Conservation (phyloP, 495 filamentous ascomycete species). For the Annulohypoxylon bovei region DNA sequence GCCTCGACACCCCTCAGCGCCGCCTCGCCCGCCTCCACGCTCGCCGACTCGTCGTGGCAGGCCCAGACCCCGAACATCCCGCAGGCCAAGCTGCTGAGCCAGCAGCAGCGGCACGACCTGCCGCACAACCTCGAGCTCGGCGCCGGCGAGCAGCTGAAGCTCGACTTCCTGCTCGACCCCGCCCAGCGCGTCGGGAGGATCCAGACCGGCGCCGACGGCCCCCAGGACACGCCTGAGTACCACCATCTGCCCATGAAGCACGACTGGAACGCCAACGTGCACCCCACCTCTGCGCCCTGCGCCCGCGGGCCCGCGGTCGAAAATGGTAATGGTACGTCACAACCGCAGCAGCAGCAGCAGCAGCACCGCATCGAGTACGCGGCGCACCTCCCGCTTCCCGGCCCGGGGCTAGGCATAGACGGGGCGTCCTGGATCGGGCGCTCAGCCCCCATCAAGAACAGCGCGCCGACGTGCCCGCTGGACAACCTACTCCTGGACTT, state of each 20-base stretch:
- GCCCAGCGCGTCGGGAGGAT: constrained; percentile 48
- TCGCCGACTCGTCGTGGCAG: constrained; percentile 45
- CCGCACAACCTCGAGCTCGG: constrained; percentile 67
- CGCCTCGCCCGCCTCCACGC: constrained; percentile 49
- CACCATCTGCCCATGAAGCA: constrained; percentile 55
- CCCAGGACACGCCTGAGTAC: constrained; percentile 49
- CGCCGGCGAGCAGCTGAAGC: constrained; percentile 66
- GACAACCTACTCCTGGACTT: constrained; percentile 82
- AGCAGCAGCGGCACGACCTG: constrained; percentile 66
- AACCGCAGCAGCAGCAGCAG: constrained; percentile 26
- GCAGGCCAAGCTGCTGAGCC: constrained; percentile 50
- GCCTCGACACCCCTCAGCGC: constrained; percentile 50
- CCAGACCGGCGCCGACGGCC: constrained; percentile 50
- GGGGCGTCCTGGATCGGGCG: constrained; percentile 16
- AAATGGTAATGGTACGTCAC: constrained; percentile 4
- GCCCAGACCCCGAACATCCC: constrained; percentile 33
- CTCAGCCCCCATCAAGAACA: constrained; percentile 65
- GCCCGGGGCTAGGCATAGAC: no score
- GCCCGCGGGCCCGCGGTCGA: neutral
- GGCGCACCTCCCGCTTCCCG: neutral
- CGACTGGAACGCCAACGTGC: constrained; percentile 52
- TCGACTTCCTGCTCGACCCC: constrained; percentile 73
- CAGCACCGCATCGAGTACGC: constrained; percentile 36
- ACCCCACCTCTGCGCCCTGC: neutral
- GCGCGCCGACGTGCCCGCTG: constrained; percentile 72